A percentile compares a stretch with the other conserved stretches of the same genome.
phyloP scores from a whole-genome alignment of 1,284 basidiomycete species.

The Tausonia pullulans region DNA sequence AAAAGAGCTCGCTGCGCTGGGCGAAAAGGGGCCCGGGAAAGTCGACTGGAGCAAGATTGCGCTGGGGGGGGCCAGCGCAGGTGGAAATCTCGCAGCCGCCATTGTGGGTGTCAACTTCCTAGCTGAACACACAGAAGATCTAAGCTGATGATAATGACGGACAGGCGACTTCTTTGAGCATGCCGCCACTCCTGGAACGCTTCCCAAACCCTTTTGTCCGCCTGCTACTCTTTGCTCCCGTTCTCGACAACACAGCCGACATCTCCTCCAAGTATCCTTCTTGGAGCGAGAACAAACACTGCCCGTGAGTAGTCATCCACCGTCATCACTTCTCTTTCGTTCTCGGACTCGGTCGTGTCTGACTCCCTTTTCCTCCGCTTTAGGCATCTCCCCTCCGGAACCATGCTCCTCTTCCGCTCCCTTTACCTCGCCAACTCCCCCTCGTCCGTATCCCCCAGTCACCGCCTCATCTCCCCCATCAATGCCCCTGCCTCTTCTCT shows the following conservation, averaged over 20 bases:
- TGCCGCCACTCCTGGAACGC: not conserved
- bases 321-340: not conserved
- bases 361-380: not conserved
- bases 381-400: not conserved
- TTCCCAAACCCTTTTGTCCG: not conserved
- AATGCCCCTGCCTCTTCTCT: not conserved
- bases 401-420: not conserved
- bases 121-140: no score
- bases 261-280: not conserved
- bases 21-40: not conserved
- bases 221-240: not conserved
- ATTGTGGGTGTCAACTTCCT: not conserved
- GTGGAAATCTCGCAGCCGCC: not conserved
- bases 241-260: not conserved
- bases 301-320: not conserved
- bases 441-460: not conserved
- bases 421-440: not conserved
- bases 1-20: not conserved
- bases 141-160: not conserved
- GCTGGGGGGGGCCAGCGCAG: slow-evolving; percentile 2
- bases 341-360: not conserved
- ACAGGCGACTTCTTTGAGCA: not conserved
- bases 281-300: not conserved
- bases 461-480: slow-evolving; percentile 1
- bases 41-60: slow-evolving; percentile 1